Percentiles rank a stretch among this genome's conserved stretches.
phyloP scores from a whole-genome alignment of 306 rosid species.

The Oxytropis ochrocephala region DNA sequence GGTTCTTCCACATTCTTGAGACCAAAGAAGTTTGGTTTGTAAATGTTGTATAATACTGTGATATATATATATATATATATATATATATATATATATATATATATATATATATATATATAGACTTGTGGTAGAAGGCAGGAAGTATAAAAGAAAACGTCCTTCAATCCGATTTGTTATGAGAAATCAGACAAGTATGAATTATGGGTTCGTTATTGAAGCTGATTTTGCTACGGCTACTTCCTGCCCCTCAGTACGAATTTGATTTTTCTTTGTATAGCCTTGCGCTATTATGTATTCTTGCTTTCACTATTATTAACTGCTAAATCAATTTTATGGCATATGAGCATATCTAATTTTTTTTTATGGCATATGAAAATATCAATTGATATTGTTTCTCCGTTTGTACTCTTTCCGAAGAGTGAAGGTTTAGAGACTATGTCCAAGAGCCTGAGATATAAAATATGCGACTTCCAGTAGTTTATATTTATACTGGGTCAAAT shows the following conservation, averaged over 20 bases:
- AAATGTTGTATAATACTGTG: constrained; percentile 8
- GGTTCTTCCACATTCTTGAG: constrained; percentile 85
- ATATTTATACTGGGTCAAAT: too few relatives aligned
- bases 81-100: constrained; percentile 17
- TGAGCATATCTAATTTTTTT: too few relatives aligned
- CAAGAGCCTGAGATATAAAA: too few relatives aligned
- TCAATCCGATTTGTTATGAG: neutral
- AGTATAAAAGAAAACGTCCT: neutral
- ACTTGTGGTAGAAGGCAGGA: neutral
- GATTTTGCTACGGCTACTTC: neutral
- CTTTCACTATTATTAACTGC: neutral
- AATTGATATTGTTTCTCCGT: neutral
- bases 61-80: constrained; percentile 5
- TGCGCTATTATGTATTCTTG: neutral
- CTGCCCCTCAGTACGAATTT: neutral
- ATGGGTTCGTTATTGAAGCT: neutral
- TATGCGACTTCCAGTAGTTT: too few relatives aligned
- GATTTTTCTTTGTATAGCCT: neutral
- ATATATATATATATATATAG: constrained; percentile 4
- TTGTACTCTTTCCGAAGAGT: neutral
- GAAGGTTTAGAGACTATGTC: too few relatives aligned
- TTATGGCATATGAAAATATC: neutral
- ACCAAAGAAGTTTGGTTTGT: constrained; percentile 78
- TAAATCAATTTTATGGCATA: too few relatives aligned
- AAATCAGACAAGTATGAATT: neutral